These are phyloP conservation scores for Solanum ahanhuiri DNA, from an alignment of 257 asterid species.

Conservation along the genomic window DNA sequence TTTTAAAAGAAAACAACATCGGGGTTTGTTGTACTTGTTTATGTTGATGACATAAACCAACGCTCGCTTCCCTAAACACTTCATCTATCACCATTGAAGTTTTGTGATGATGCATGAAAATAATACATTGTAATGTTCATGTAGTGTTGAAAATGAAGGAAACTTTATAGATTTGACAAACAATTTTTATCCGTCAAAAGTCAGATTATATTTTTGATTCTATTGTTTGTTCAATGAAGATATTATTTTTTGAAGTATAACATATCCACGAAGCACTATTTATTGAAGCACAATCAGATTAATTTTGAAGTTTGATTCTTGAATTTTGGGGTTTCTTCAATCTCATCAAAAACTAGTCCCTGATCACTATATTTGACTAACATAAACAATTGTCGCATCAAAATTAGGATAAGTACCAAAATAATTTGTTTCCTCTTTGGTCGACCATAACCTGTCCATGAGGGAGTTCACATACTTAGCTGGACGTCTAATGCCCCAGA, in stretches of 20 bases:
- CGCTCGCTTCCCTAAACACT: background rate
- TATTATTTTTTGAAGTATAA: background rate
- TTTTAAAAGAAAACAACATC: background rate
- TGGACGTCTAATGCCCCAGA: no score
- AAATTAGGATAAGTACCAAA: background rate
- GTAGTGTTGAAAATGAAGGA: background rate
- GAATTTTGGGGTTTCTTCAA: background rate
- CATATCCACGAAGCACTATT: background rate
- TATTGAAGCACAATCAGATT: background rate
- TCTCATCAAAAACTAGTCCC: background rate
- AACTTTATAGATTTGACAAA: background rate
- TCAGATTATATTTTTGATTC: background rate
- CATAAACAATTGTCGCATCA: background rate
- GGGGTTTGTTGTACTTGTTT: no score
- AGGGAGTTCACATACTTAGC: no score
- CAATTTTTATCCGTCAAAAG: background rate
- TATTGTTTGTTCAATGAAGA: background rate
- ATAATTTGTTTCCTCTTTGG: background rate
- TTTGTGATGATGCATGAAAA: background rate
- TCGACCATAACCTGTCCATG: background rate
- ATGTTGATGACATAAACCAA: background rate
- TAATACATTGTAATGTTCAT: background rate
- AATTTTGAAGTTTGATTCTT: background rate
- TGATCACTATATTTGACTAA: background rate
- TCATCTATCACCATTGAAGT: background rate